Evolutionary conservation across 805 yeast genomes (phyloP), one percentile per base, ranked within the genome.

Genomic region (Komagataella phaffii): DNA sequence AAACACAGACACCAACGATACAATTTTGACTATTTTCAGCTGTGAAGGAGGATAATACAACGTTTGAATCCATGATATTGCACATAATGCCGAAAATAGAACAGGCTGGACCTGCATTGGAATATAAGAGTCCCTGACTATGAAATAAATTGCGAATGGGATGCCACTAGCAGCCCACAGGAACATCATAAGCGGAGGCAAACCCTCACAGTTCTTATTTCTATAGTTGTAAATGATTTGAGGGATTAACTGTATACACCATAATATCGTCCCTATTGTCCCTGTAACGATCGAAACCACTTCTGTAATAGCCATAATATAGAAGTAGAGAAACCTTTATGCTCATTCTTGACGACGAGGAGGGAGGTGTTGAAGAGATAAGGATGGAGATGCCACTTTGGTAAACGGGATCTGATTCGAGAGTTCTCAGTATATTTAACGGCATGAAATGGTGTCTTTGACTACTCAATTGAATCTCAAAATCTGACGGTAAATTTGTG

Each of bases 201-300:
- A 69, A 0, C 98, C 98, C 14, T 83, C 86, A 52, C 96, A 84
- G 64, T 88, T 81, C 59, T 91, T 89, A 7, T 77, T 76, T 51
- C 74, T 73, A 72, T 78, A 86, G 4, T 65, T 58, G 63, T 85
- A 88, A 64, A 82, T 75, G 51, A 83, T 73, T 49, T 65, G 98
- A 0, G 98, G 98, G 1, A 86, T 72, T 50, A 91, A 69, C 67
- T 91, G 98, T 54, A 91, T 72, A 64, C 98, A 91, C 97, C 97
- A 91, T 52, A 87, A 72, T 1, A 91, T 83, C 0, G 98, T 91
- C 2, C 96, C 98, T 3, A 87, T 73, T 7, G 96, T 90, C 3
- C 89, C 95, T 52, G 88, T 72, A 1, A 85, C 86, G 49, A 86
- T 88, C 12, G 88, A 78, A 1, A 85, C 86, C 3, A 73, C 47